Base-by-base conservation (phyloP, 2,329 filamentous ascomycete species). In the Neopestalotiopsis sp. region DNA sequence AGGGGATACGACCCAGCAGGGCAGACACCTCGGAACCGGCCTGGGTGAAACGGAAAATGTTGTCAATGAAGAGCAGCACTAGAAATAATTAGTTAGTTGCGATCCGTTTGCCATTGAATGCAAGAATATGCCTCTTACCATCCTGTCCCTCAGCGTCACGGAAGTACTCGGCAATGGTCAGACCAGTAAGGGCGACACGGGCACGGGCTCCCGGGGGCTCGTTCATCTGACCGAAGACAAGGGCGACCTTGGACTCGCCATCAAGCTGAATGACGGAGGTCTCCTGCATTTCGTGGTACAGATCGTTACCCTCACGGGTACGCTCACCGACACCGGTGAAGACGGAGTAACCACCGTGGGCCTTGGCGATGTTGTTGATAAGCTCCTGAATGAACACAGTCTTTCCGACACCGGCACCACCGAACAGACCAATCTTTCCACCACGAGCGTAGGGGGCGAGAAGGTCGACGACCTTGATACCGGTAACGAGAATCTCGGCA, bases 281-380 rank as follows among this genome's bases (percentile, higher is more conserved):
- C 89, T 99, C 95, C 90, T 98, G 96, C 96, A 99, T 99, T 91
- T 99, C 96, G 88, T 99, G 95, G 92, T 99, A 99, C 90, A 99
- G 86, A 92, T 99, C 96, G 91, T 99, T 99, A 91, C 96, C 96
- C 92, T 99, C 96, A 94, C 96, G 96, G 83, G 96, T 99, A 90
- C 96, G 95, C 92, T 99, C 96, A 84, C 96, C 96, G 86, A 99
- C 96, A 95, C 96, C 96, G 83, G 94, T 97, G 92, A 99, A 99
- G 84, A 99, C 96, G 77, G 96, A 99, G 93, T 97, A 99, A 97
- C 96, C 96, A 97, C 96, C 96, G 89, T 99, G 96, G 79, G 96
- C 96, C 91, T 98, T 98, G 87, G 96, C 96, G 83, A 99, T 98
- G 92, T 99, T 99, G 94, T 99, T 99, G 89, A 99, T 99, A 83